Evolutionary conservation across 2,329 filamentous ascomycete species (phyloP), one percentile per base, ranked within the genome.

Genomic region (Myrmaecium sp.): DNA sequence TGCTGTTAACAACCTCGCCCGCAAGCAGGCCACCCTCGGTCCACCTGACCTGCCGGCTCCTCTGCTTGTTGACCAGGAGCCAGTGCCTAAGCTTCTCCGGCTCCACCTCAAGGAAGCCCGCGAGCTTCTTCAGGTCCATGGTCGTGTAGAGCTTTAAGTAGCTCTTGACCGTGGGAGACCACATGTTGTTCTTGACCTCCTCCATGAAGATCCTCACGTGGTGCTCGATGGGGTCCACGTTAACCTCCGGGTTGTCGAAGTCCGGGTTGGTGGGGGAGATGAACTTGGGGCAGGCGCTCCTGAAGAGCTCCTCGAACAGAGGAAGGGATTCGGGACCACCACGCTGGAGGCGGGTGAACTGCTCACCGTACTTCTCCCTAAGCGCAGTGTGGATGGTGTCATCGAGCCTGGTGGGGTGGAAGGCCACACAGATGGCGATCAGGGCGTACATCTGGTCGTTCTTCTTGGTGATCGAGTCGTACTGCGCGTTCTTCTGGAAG

Each of bases 371-470:
- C 73, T 98, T 98, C 68, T 98, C 89, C 37, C 89, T 75, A 29
- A 98, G 74, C 36, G 86, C 83, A 34, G 82, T 91, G 73, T 98
- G 89, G 62, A 98, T 94, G 51, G 86, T 95, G 66, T 98, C 89
- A 53, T 98, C 89, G 44, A 98, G 73, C 43, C 89, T 74, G 30
- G 86, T 95, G 32, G 89, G 89, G 60, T 93, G 80, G 69, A 98
- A 92, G 38, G 89, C 84, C 31, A 95, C 84, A 58, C 89, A 98
- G 62, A 98, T 95, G 56, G 89, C 86, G 44, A 98, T 91, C 41
- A 98, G 71, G 20, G 89, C 89, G 56, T 94, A 94, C 86, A 98
- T 95, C 67, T 98, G 89, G 57, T 98, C 89, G 58, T 93, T 95
- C 74, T 95, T 95, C 78, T 98, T 98, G 47, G 81, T 84, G 58